Percentiles rank a stretch among this genome's conserved stretches.
phyloP scores from a whole-genome alignment of 2,329 filamentous ascomycete genomes.

The Scedosporium boydii region DNA sequence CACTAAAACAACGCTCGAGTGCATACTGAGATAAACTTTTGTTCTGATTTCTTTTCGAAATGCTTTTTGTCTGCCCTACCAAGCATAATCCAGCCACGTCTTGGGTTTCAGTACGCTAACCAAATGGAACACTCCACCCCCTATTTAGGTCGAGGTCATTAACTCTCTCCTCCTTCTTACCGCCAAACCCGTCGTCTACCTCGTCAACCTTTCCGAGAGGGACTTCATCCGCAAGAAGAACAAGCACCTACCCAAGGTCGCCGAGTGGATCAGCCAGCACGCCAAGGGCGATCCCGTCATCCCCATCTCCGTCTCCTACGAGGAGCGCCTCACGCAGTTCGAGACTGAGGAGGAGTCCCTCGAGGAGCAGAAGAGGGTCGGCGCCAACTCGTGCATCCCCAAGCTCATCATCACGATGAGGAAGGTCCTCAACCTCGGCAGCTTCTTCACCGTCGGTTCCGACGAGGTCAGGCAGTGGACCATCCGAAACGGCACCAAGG shows the following conservation, averaged over 20 bases:
- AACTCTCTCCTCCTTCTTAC: constrained; percentile 93
- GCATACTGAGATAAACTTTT: constrained; percentile 74
- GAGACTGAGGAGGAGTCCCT: constrained; percentile 65
- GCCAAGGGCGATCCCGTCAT: constrained; percentile 83
- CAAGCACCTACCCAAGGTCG: constrained; percentile 91
- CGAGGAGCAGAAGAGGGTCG: constrained; percentile 83
- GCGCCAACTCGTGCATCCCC: constrained; percentile 78
- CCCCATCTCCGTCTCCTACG: constrained; percentile 84
- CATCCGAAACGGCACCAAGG: constrained; percentile 89
- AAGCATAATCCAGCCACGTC: too few relatives aligned
- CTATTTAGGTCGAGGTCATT: constrained; percentile 78
- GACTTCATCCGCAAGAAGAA: constrained; percentile 99
- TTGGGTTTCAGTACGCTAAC: constrained; percentile 1
- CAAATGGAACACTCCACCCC: background rate
- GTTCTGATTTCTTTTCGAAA: constrained; percentile 46
- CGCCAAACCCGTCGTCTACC: constrained; percentile 93
- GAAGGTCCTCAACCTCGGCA: constrained; percentile 77
- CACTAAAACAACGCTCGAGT: constrained; percentile 63
- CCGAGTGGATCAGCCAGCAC: constrained; percentile 91
- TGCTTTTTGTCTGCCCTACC: background rate
- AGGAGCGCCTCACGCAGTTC: constrained; percentile 81
- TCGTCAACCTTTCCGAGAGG: constrained; percentile 94
- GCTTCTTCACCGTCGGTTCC: constrained; percentile 93
- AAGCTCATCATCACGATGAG: constrained; percentile 93
- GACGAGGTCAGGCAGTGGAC: constrained; percentile 99